phyloP scores from a whole-genome alignment of 371 early-diverging fungal genomes.

The Blakeslea trispora region DNA sequence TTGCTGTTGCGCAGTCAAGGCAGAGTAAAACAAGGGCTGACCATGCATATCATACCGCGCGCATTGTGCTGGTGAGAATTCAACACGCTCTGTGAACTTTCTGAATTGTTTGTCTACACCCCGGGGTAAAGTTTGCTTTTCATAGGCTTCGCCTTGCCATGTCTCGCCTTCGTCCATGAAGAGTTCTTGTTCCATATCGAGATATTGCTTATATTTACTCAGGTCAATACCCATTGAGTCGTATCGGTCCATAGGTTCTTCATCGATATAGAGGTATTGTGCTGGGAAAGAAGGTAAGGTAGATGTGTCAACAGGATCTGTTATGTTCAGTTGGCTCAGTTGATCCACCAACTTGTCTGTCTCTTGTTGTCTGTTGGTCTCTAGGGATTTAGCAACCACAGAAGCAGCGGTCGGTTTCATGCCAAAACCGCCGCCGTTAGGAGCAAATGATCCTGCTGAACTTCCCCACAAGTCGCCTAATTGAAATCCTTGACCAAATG shows the following conservation, averaged over 20 bases:
- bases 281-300: constrained; percentile 53
- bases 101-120: constrained; percentile 83
- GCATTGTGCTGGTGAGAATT: constrained; percentile 81
- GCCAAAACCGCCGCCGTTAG: constrained; percentile 4
- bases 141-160: constrained; percentile 86
- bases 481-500: constrained; percentile 41
- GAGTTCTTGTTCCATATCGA: constrained; percentile 46
- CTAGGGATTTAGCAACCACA: constrained; percentile 3
- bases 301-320: constrained; percentile 16
- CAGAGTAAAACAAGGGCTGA: constrained; percentile 63
- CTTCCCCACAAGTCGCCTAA: constrained; percentile 51
- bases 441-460: constrained; percentile 12
- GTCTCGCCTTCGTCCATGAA: constrained; percentile 42
- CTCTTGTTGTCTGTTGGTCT: too few species aligned
- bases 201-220: constrained; percentile 53
- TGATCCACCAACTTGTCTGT: background rate
- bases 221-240: constrained; percentile 34
- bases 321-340: background rate
- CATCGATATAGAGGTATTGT: constrained; percentile 65
- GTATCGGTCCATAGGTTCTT: constrained; percentile 48
- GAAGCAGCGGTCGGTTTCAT: constrained; percentile 7
- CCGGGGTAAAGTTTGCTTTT: constrained; percentile 68
- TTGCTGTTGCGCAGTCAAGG: constrained; percentile 32
- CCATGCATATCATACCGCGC: constrained; percentile 81
- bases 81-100: constrained; percentile 72